Evolutionary conservation across 78 protist species (phyloP), one percentile per base, ranked within the genome.

Genomic region (Parvularia atlantis): DNA sequence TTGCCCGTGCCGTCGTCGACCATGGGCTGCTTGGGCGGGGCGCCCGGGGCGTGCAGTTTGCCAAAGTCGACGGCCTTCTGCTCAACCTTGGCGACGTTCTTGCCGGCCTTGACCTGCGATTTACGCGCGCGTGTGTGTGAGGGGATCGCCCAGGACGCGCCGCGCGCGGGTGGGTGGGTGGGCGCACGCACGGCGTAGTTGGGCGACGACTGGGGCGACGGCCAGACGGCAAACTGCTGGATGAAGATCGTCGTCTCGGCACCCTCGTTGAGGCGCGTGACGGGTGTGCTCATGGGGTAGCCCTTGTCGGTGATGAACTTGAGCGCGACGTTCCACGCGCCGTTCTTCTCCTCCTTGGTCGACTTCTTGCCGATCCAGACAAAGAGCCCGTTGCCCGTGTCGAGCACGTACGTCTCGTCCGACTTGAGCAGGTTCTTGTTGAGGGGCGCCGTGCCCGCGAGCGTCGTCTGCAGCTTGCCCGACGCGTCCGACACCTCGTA

Each of bases 291-390:
- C 31, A 1, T 0, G 50, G 84, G 80, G 37, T 62, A 48, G 10
- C 56, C 56, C 50, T 43, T 17, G 6, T 59, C 14, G 26, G 43
- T 30, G 64, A 71, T 35, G 62, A 36, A 72, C n/a, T 59, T 39
- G 14, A 0, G 2, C 26, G 50, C 87, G 37, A 0, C 0, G 26
- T 4, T 43, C 80, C 71, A 52, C 17, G 58, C 33, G n/a, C 1
- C 73, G 26, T 1, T 6, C 28, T 19, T 0, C 60, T 66, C 75
- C 78, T 69, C 50, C 30, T 26, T 24, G 37, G 84, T 53, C 22
- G 77, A 36, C 16, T 61, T 53, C 77, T 53, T 62, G 35, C 91
- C 91, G 30, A 81, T 60, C 91, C 91, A 86, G 37, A 66, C 63
- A 36, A 71, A 82, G 73, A 84, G 0, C 26, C 46, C 71, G 67